Conservation (phyloP, 768 basidiomycete genomes). For the Tremella mesenterica region DNA sequence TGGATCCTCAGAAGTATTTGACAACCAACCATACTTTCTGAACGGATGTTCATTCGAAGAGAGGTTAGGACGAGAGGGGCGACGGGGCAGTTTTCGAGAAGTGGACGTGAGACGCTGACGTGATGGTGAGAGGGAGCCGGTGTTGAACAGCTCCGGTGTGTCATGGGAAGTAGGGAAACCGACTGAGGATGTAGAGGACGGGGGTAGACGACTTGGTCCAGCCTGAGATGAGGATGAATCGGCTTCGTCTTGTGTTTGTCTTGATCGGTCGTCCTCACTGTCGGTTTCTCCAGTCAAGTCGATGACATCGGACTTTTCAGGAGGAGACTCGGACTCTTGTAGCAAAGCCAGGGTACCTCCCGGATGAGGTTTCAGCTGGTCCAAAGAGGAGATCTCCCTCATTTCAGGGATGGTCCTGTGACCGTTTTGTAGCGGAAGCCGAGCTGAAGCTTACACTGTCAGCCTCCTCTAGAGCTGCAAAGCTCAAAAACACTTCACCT, state of each 20-base stretch:
- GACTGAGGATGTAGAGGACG: not conserved
- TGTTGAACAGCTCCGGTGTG: not conserved
- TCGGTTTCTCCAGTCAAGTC: not conserved
- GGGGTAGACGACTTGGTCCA: not conserved
- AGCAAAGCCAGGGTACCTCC: slow-evolving; percentile 5
- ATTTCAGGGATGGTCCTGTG: too few relatives aligned
- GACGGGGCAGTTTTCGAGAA: too few relatives aligned
- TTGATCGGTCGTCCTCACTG: not conserved
- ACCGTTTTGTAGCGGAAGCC: too few relatives aligned
- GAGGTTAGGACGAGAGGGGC: not conserved
- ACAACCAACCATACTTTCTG: not conserved
- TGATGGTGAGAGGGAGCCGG: not conserved
- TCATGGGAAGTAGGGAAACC: not conserved
- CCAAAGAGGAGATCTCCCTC: too few relatives aligned
- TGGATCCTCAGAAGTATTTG: too few relatives aligned
- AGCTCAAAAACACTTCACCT: too few relatives aligned
- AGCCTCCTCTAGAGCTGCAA: too few relatives aligned
- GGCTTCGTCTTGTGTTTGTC: too few relatives aligned
- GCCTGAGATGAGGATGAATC: too few relatives aligned
- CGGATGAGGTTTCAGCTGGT: too few relatives aligned
- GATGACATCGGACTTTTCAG: not conserved
- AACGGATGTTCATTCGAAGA: not conserved
- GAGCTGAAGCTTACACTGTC: too few relatives aligned
- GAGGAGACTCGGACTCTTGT: not conserved
- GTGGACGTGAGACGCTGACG: not conserved